phyloP scores from a whole-genome alignment of 176 grass and related monocot species.

The Triticum timopheevii region DNA sequence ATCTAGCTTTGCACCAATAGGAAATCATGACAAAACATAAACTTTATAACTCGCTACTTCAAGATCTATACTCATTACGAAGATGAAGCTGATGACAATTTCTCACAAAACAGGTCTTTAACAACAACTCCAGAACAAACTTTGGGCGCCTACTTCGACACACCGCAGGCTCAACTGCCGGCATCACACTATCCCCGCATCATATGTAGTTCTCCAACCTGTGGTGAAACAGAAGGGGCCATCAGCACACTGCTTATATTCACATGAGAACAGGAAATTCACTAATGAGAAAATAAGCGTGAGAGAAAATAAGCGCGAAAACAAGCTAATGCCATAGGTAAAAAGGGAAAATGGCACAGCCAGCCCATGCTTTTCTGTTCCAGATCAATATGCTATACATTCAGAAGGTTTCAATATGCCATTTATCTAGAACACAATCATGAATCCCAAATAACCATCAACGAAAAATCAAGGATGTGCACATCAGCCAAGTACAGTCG shows the following conservation, averaged over 20 bases:
- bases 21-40: not conserved
- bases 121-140: slow-evolving; percentile 22
- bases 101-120: not conserved
- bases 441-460: not conserved
- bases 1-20: too few relatives aligned
- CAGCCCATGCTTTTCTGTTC: not conserved
- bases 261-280: not conserved
- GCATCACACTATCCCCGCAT: not conserved
- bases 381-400: not conserved
- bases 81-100: not conserved
- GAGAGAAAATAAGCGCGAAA: too few relatives aligned
- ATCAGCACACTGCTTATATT: not conserved
- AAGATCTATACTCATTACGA: slow-evolving; percentile 17
- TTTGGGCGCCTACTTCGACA: not conserved
- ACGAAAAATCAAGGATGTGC: not conserved
- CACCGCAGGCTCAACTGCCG: not conserved
- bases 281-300: not conserved
- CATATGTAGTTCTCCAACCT: slow-evolving; percentile 11
- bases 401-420: not conserved
- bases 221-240: not conserved
- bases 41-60: not conserved
- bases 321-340: not conserved
- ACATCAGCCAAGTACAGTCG: not conserved
- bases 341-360: not conserved
- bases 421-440: not conserved